A percentile compares a stretch with the other conserved stretches of the same genome.
phyloP scores from a whole-genome alignment of 1,139 yeast genomes.

The Lodderomyces metapsilosis region DNA sequence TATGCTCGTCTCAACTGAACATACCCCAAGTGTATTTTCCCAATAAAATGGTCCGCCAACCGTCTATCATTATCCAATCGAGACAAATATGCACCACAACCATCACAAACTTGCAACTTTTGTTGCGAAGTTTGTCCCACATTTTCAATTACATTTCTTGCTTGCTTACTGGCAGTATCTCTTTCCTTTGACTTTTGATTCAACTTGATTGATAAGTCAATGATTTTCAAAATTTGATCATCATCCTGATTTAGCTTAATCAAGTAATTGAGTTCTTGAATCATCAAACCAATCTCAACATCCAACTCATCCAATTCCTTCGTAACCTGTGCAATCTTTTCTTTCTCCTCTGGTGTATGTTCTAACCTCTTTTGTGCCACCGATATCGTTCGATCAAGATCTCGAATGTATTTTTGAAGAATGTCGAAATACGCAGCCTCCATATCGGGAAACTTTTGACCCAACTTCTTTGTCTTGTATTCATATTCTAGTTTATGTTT shows the following conservation, averaged over 20 bases:
- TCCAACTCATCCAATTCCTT: conserved; percentile 68
- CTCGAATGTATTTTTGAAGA: conserved; percentile 55
- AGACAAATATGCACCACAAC: conserved; percentile 89
- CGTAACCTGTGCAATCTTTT: conserved; percentile 59
- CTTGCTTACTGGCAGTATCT: conserved; percentile 49
- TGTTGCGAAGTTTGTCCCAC: conserved; percentile 88
- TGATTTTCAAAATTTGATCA: conserved; percentile 19
- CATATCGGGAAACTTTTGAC: conserved; percentile 63
- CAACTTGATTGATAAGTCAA: conserved; percentile 49
- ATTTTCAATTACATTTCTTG: conserved; percentile 64
- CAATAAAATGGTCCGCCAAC: conserved; percentile 87
- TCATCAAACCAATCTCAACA: conserved; percentile 62
- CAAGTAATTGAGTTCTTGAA: conserved; percentile 66
- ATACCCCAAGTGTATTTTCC: conserved; percentile 82
- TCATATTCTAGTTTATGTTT: conserved; percentile 75
- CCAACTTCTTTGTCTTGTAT: conserved; percentile 49
- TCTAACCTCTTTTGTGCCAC: conserved; percentile 68
- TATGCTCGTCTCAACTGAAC: conserved; percentile 71
- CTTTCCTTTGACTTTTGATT: conserved; percentile 44
- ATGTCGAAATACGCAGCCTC: conserved; percentile 65
- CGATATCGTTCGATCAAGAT: conserved; percentile 65
- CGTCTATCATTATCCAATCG: conserved; percentile 86
- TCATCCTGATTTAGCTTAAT: conserved; percentile 42
- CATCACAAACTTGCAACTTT: conserved; percentile 84
- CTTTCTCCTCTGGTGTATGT: conserved; percentile 75